Conservation (phyloP, 176 grass and related monocot genomes). For the Panicum miliaceum region DNA sequence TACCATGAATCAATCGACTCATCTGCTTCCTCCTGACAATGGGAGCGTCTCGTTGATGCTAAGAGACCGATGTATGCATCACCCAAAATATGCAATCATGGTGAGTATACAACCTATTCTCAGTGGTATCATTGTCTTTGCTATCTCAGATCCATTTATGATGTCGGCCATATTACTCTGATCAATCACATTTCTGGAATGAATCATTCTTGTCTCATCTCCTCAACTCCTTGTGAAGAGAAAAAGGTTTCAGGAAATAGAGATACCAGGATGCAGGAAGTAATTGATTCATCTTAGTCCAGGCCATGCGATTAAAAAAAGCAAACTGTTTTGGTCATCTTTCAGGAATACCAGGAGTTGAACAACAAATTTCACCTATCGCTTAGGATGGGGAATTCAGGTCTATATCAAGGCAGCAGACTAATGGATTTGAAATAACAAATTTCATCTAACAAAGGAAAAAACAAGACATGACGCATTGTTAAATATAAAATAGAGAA, state of each 20-base stretch:
- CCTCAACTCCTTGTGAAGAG: neutral
- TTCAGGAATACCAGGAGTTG: neutral
- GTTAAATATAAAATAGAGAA: neutral
- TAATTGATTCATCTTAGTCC: neutral
- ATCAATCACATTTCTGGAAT: neutral
- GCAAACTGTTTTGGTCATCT: neutral
- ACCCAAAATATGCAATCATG: neutral
- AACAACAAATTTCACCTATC: neutral
- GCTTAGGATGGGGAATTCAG: neutral
- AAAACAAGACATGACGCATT: neutral
- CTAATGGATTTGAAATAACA: neutral
- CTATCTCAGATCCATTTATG: neutral
- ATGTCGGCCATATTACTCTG: neutral
- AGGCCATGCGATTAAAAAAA: neutral
- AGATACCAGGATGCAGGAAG: neutral
- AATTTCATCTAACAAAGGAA: neutral
- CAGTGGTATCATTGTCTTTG: no score
- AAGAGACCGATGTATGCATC: neutral
- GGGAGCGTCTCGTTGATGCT: neutral
- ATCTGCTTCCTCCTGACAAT: slow-evolving; percentile 52
- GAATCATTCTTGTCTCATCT: neutral
- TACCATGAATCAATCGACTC: slow-evolving; percentile 34
- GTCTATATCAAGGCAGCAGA: neutral
- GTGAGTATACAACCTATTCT: no score
- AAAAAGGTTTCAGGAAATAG: neutral